Conservation (phyloP, 257 asterid genomes). For the Fraxinus pennsylvanica region DNA sequence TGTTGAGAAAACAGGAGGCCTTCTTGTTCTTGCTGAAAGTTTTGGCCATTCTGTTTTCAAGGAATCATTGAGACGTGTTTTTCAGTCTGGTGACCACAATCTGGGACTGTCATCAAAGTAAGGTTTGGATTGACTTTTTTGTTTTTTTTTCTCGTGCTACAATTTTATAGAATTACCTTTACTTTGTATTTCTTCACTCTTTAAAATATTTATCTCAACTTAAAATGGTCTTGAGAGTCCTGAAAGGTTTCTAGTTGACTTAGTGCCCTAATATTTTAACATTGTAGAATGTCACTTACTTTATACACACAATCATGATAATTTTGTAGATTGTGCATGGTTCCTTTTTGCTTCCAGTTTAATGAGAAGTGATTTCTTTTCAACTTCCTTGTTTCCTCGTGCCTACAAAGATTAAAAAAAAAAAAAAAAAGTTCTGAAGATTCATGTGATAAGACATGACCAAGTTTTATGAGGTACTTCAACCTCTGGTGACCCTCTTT, state of each 20-base stretch:
- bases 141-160: not conserved
- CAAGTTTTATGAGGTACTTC: too few relatives aligned
- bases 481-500: too few relatives aligned
- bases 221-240: conserved; percentile 12
- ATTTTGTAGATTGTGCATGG: not conserved
- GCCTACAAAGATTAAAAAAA: not conserved
- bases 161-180: not conserved
- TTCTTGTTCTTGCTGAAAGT: conserved; percentile 94
- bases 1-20: conserved; percentile 91
- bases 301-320: not conserved
- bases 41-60: conserved; percentile 95
- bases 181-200: not conserved
- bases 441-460: too few relatives aligned
- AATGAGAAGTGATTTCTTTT: not conserved
- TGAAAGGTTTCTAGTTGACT: conserved; percentile 18
- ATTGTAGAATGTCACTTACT: not conserved
- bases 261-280: conserved; percentile 15
- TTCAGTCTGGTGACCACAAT: conserved; percentile 78
- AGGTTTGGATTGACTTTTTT: conserved; percentile 39
- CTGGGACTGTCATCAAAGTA: conserved; percentile 91
- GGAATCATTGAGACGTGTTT: conserved; percentile 79
- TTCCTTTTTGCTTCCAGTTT: not conserved
- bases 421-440: too few relatives aligned
- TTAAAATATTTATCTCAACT: not conserved
- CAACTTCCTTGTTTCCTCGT: not conserved